These are phyloP conservation scores for Saccharomyces mikatae DNA, from an alignment of 805 yeast species.

Conservation along the genomic window DNA sequence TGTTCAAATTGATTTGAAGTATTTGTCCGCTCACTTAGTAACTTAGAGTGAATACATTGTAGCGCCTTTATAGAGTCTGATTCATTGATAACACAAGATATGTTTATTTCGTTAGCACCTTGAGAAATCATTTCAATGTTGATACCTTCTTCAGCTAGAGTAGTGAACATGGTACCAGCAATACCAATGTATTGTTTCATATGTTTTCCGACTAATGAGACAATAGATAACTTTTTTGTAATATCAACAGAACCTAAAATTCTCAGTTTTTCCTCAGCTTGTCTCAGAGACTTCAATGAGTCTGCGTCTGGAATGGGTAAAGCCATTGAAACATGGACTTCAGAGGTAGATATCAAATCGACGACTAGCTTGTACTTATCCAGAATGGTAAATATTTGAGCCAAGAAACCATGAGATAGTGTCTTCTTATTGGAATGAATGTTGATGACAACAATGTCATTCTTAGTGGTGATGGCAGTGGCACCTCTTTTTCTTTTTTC, in stretches of 20 bases:
- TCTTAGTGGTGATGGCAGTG: constrained; percentile 94
- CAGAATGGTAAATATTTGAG: constrained; percentile 77
- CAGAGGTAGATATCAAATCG: constrained; percentile 92
- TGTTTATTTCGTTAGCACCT: constrained; percentile 97
- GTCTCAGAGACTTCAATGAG: constrained; percentile 47
- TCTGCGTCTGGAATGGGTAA: constrained; percentile 67
- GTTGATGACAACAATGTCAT: constrained; percentile 83
- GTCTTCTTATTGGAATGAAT: constrained; percentile 92
- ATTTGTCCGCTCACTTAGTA: constrained; percentile 42
- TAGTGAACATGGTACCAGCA: constrained; percentile 94
- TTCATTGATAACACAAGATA: constrained; percentile 87
- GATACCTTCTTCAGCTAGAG: constrained; percentile 82
- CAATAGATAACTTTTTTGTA: constrained; percentile 79
- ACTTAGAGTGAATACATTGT: constrained; percentile 70
- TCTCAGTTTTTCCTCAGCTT: constrained; percentile 70
- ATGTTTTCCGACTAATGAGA: constrained; percentile 91
- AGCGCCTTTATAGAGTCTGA: constrained; percentile 78
- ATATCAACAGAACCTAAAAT: constrained; percentile 84
- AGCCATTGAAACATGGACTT: constrained; percentile 98
- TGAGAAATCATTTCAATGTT: constrained; percentile 97
- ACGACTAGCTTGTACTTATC: constrained; percentile 83
- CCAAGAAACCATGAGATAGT: constrained; percentile 89
- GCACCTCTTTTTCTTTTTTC: constrained; percentile 55
- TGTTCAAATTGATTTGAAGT: constrained; percentile 21
- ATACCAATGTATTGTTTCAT: constrained; percentile 96